A percentile compares a stretch with the other conserved stretches of the same genome.
These are phyloP conservation scores for Solanum bulbocastanum DNA, from an alignment of 257 asterid genomes.

Conservation along the genomic window DNA sequence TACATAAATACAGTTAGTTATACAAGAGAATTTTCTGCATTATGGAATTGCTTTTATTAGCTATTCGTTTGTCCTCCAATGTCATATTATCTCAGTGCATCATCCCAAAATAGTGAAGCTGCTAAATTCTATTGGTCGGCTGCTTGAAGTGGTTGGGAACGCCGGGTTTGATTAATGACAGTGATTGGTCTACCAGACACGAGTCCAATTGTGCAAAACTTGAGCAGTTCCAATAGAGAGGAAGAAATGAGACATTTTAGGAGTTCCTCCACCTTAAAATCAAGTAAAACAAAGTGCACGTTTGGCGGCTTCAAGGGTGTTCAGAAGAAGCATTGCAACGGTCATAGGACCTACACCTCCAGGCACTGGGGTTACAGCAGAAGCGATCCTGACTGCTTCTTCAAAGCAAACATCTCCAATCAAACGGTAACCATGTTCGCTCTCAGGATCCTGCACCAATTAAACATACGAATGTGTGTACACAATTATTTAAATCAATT, in stretches of 20 bases:
- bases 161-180: background rate
- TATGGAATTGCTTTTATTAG: background rate
- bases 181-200: background rate
- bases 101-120: background rate
- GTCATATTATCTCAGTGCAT: background rate
- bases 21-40: background rate
- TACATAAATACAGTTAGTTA: background rate
- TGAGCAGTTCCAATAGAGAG: background rate
- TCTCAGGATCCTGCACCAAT: constrained; percentile 39
- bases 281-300: constrained; percentile 29
- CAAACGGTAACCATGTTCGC: constrained; percentile 61
- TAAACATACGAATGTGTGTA: background rate
- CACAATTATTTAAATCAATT: background rate
- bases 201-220: background rate
- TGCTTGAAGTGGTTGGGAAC: background rate
- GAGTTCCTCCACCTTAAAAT: background rate
- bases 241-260: background rate
- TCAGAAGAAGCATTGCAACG: constrained; percentile 78
- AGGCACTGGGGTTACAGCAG: constrained; percentile 84
- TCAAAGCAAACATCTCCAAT: constrained; percentile 74
- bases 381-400: constrained; percentile 61
- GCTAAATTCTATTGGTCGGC: background rate
- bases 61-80: background rate
- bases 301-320: constrained; percentile 71
- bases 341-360: constrained; percentile 98